phyloP scores from a whole-genome alignment of 192 early-diverging fungal species.

The Coemansia sp. region DNA sequence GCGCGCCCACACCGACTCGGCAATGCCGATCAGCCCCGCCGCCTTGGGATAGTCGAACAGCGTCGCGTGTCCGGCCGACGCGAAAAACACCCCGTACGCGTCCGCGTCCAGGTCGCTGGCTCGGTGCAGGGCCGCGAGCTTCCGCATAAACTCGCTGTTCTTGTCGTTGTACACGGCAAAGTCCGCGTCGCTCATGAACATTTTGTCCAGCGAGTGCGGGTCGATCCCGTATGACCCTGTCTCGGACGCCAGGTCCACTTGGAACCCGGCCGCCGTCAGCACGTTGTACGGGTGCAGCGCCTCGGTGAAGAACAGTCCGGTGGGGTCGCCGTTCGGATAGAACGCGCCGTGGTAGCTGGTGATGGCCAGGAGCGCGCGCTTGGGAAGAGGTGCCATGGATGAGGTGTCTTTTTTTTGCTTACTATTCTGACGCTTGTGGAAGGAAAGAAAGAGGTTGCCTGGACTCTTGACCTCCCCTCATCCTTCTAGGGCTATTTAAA shows the following conservation, averaged over 20 bases:
- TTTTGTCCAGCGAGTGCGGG: slow-evolving; percentile 48
- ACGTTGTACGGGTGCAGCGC: slow-evolving; percentile 53
- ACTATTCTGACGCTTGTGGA: background rate
- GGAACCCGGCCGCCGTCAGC: slow-evolving; percentile 46
- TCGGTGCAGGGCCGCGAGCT: slow-evolving; percentile 43
- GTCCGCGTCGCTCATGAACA: slow-evolving; percentile 41
- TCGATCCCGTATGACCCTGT: slow-evolving; percentile 54
- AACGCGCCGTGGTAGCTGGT: slow-evolving; percentile 53
- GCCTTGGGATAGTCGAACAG: slow-evolving; percentile 56
- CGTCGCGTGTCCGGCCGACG: slow-evolving; percentile 54
- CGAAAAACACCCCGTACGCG: slow-evolving; percentile 55
- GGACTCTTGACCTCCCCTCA: no score
- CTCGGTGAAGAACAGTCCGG: slow-evolving; percentile 56
- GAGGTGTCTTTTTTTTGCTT: slow-evolving; percentile 21
- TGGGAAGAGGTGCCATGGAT: no score
- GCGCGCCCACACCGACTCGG: slow-evolving; percentile 52
- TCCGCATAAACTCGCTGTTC: slow-evolving; percentile 37
- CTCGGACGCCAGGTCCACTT: slow-evolving; percentile 54
- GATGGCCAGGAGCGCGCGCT: slow-evolving; percentile 51
- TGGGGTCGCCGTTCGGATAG: slow-evolving; percentile 52
- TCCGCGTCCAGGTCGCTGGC: slow-evolving; percentile 47
- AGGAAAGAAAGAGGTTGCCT: background rate
- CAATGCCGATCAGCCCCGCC: slow-evolving; percentile 40
- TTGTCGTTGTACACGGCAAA: slow-evolving; percentile 33
- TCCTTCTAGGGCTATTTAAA: no score